Base-by-base conservation (phyloP, 2,329 filamentous ascomycete genomes). In the Xylaria sp. region DNA sequence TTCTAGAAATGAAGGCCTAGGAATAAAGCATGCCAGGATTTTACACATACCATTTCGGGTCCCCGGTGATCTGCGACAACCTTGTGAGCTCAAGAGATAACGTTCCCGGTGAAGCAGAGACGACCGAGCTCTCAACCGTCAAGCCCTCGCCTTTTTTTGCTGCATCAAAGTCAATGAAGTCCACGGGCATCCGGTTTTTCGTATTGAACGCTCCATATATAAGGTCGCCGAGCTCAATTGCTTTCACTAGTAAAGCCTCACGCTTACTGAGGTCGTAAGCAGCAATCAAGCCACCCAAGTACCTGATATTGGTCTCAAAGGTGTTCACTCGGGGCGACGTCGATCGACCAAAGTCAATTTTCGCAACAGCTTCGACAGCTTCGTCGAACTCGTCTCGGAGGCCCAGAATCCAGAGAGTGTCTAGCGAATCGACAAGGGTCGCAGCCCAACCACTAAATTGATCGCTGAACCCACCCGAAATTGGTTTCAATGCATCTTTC, bases 41-140 rank as follows among this genome's bases (percentile, higher is more conserved):
- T n/a, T n/a, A n/a, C n/a, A n/a, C n/a, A n/a, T n/a, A n/a, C n/a
- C n/a, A 93, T 69, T 90, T 92, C 17, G 84, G 76, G 62, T 93
- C 83, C 29, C 86, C 87, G 0, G 90, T 93, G 61, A 93, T 76
- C 72, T 93, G 90, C 2, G 89, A 88, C 49, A 93, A 77, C 15
- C 88, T 82, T 13, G 89, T 90, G 73, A 93, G 87, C 69, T 93
- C 91, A 59, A 93, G 76, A 1, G 86, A 88, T 51, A 93, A 78
- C 4, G 88, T 90, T 5, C 90, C 90, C 1, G 80, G 77, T 5
- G 78, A 78, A 6, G 81, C 81, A 3, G 79, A 77, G 13, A 80
- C 78, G 4, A 82, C 79, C 1, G 60, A 67, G 0, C 29, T 17
- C 60, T 81, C 78, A 0, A 77, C 66, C 0, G 54, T 35, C 10